phyloP scores from a whole-genome alignment of 2,329 filamentous ascomycete genomes.

The Lizonia empirigonia region DNA sequence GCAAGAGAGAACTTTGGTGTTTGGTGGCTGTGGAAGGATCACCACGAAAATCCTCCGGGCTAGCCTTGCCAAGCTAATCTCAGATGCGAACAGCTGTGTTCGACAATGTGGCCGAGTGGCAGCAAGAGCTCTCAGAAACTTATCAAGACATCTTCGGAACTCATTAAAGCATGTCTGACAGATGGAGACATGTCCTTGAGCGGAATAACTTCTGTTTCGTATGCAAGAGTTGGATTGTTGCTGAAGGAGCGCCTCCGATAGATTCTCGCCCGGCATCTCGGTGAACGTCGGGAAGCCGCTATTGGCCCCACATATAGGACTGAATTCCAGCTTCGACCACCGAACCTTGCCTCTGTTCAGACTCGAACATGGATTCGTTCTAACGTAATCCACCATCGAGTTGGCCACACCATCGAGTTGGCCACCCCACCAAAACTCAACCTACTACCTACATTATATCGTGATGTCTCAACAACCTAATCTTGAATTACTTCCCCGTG shows the following conservation, averaged over 20 bases:
- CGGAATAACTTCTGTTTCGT: not conserved
- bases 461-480: no score
- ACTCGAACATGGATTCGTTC: not conserved
- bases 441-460: no score
- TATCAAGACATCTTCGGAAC: not conserved
- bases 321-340: constrained; percentile 8
- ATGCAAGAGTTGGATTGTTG: not conserved
- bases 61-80: constrained; percentile 3
- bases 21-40: constrained; percentile 13
- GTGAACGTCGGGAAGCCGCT: constrained; percentile 7
- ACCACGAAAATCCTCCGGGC: constrained; percentile 12
- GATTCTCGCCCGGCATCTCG: constrained; percentile 27
- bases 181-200: not conserved
- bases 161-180: not conserved
- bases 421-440: no score
- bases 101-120: not conserved
- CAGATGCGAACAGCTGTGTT: not conserved
- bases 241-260: constrained; percentile 14
- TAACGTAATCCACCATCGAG: no score
- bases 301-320: constrained; percentile 16
- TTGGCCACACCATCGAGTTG: no score
- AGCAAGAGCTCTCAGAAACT: not conserved
- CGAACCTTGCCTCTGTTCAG: constrained; percentile 3
- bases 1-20: constrained; percentile 7
- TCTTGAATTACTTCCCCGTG: no score